Evolutionary conservation across 2,329 filamentous ascomycete species (phyloP), one percentile per base, ranked within the genome.

Genomic region (Colletotrichum sp.): DNA sequence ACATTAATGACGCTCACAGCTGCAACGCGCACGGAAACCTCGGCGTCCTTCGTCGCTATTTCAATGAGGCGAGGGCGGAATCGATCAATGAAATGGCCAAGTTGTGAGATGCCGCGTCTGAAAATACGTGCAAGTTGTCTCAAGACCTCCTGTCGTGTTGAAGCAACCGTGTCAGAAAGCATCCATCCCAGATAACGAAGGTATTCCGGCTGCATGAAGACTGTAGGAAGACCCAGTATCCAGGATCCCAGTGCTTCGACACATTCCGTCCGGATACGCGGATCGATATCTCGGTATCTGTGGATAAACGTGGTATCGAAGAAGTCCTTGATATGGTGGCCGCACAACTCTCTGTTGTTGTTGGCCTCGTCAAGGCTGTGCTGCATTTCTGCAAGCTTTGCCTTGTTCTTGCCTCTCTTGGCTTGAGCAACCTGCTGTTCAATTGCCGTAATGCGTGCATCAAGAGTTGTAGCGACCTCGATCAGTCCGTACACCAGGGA

Each of bases 131-230:
- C 88, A 16, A 99, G 87, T 82, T 98, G 95, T 79, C 92, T 94
- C 55, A 99, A 85, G 4, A 97, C 95, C 82, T 98, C 95, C n/a
- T 93, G 89, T 68, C 97, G 91, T 27, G 95, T 96, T 11, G 91
- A 85, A 1, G 92, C 88, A 74, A 92, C 89, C 5, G 92, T 89
- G 81, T 99, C 97, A 6, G 96, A 98, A 34, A 99, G 88, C 80
- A 98, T 93, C 97, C 97, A 99, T 66, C 97, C 97, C 8, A 99
- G 88, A 80, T 99, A 99, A 74, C 97, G 93, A 65, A 99, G 87
- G 83, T 98, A 98, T 78, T 93, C 90, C 3, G 95, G 95, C 77
- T 98, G 94, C 82, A 98, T 95, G 84, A 98, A 99, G 59, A 94
- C 90, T 61, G 95, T 95, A 3, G 96, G 95, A 66, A 98, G 91